Evolutionary conservation across 2,329 filamentous ascomycete genomes (phyloP).

Genomic region (Neopestalotiopsis clavispora): DNA sequence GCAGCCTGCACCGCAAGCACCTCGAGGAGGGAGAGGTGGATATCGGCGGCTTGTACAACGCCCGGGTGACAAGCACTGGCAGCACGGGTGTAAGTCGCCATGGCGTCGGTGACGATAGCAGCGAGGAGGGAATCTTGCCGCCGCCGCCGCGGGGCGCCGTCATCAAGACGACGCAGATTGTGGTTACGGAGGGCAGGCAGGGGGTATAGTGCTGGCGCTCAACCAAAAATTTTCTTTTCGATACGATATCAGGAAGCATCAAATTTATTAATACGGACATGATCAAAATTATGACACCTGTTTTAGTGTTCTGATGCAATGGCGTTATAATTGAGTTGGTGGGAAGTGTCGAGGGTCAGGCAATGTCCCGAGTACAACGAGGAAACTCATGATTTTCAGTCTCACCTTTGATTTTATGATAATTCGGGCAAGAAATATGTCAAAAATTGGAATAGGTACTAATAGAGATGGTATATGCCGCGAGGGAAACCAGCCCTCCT

Average conservation of each 20-base stretch:
- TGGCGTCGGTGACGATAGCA: slow-evolving; percentile 8
- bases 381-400: no score
- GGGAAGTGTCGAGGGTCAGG: no score
- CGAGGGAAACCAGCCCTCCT: no score
- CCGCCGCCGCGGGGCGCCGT: slow-evolving; percentile 15
- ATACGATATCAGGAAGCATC: neutral
- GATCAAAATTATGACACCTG: no score
- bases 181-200: slow-evolving; percentile 6
- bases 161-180: slow-evolving; percentile 14
- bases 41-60: neutral
- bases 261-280: no score
- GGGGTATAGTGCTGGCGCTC: neutral
- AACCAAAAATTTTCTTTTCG: neutral
- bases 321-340: no score
- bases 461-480: no score
- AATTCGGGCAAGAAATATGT: no score
- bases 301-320: no score
- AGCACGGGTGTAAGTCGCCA: neutral
- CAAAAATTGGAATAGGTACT: no score
- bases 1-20: neutral
- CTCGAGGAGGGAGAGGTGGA: neutral
- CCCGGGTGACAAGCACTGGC: slow-evolving; percentile 1
- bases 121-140: slow-evolving; percentile 19
- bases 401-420: no score
- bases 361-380: no score